phyloP scores from a whole-genome alignment of 2,329 filamentous ascomycete genomes.

The Atkinsonella hypoxylon region DNA sequence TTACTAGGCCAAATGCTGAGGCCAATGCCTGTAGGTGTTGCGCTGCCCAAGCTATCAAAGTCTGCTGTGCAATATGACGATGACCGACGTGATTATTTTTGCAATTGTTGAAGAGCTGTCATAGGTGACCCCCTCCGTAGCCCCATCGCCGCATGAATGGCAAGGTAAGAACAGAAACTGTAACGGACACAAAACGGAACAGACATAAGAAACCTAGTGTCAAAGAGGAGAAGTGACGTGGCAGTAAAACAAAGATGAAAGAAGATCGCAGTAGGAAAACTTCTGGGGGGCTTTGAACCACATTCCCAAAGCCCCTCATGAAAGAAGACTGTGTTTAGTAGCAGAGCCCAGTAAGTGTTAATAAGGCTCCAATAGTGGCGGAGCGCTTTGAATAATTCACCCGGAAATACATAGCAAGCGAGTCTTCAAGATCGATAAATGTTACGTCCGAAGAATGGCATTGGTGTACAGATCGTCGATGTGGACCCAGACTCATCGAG shows the following conservation, averaged over 20 bases:
- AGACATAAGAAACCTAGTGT: conserved; percentile 2
- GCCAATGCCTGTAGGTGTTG: conserved; percentile 23
- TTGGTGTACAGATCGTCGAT: background rate
- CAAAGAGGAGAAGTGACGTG: background rate
- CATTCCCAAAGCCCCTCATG: background rate
- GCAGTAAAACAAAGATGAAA: background rate
- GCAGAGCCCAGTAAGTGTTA: background rate
- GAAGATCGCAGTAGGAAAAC: background rate
- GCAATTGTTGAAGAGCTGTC: conserved; percentile 27
- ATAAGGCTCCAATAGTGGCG: background rate
- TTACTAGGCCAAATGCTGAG: conserved; percentile 21
- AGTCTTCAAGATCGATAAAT: background rate
- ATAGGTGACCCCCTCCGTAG: conserved; percentile 24
- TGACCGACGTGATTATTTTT: conserved; percentile 28
- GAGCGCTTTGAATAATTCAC: background rate
- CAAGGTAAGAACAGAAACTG: conserved; percentile 15
- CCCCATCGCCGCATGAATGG: conserved; percentile 24
- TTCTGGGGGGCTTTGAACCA: background rate
- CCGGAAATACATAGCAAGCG: background rate
- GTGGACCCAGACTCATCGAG: conserved; percentile 3
- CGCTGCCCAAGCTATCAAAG: conserved; percentile 25
- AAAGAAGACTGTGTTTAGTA: background rate
- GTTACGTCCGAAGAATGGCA: background rate
- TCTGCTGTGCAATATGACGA: conserved; percentile 25
- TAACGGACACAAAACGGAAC: conserved; percentile 15